A percentile compares a stretch with the other conserved stretches of the same genome.
These are phyloP conservation scores for Solanum sitiens DNA, from an alignment of 257 asterid genomes.

Conservation along the genomic window DNA sequence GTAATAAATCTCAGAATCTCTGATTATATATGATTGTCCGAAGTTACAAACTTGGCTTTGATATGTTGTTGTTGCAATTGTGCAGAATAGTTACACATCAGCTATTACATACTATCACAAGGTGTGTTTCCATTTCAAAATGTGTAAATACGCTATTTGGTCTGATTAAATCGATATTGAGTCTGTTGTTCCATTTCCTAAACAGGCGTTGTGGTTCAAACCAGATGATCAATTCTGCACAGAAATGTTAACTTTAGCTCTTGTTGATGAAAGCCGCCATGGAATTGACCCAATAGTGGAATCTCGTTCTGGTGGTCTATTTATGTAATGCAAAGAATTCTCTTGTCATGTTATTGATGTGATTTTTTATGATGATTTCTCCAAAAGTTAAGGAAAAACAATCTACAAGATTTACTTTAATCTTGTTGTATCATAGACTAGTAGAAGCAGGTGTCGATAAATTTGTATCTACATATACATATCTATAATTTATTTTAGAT, in stretches of 20 bases:
- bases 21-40: not conserved
- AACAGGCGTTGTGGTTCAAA: slow-evolving; percentile 82
- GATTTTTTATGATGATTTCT: not conserved
- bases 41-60: not conserved
- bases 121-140: slow-evolving; percentile 22
- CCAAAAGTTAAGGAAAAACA: not conserved
- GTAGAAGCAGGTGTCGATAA: not conserved
- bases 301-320: slow-evolving; percentile 4
- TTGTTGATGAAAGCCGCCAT: slow-evolving; percentile 60
- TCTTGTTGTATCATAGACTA: not conserved
- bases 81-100: slow-evolving; percentile 66
- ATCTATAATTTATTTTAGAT: not conserved
- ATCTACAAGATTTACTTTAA: not conserved
- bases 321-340: not conserved
- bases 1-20: slow-evolving; percentile 13
- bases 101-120: slow-evolving; percentile 91
- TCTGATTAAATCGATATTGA: not conserved
- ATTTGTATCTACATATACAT: not conserved
- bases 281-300: slow-evolving; percentile 6
- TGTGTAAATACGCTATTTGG: not conserved
- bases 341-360: not conserved
- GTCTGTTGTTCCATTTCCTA: not conserved
- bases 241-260: slow-evolving; percentile 82
- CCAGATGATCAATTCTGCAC: slow-evolving; percentile 81
- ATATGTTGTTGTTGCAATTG: not conserved